Percentiles rank a stretch among this genome's conserved stretches.
These are phyloP conservation scores for Calycina herbarum DNA, from an alignment of 2,329 filamentous ascomycete genomes.

Conservation along the genomic window DNA sequence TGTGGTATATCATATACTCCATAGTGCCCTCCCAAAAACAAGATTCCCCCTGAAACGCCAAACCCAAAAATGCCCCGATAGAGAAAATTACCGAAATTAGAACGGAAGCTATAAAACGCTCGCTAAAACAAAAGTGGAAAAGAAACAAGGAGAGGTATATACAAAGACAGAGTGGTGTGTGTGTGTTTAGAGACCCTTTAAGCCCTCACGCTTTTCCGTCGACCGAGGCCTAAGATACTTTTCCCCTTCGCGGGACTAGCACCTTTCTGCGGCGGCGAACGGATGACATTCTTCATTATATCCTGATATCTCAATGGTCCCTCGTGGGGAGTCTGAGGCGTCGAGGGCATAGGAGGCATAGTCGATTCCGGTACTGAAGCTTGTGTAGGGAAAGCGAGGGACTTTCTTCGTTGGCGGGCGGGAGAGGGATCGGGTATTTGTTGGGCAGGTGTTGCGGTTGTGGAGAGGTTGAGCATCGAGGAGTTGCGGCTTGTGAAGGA, in stretches of 20 bases:
- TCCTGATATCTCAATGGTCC: conserved; percentile 26
- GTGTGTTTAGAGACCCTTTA: not conserved
- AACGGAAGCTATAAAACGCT: not conserved
- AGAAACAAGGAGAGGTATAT: conserved; percentile 4
- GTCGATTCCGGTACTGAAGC: not conserved
- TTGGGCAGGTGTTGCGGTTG: not conserved
- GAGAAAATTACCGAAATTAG: not conserved
- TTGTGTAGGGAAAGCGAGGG: conserved; percentile 11
- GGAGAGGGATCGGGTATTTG: not conserved
- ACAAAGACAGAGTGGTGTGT: not conserved
- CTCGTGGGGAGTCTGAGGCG: conserved; percentile 6
- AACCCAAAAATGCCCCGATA: not conserved
- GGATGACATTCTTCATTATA: conserved; percentile 24
- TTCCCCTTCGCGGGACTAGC: conserved; percentile 5
- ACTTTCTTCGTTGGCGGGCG: conserved; percentile 3
- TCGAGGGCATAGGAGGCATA: conserved; percentile 8
- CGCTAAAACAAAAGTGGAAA: conserved; percentile 23
- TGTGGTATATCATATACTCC: conserved; percentile 7
- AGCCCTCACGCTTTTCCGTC: conserved; percentile 26
- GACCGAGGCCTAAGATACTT: conserved; percentile 13
- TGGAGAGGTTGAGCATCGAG: conserved; percentile 11
- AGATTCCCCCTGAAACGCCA: not conserved
- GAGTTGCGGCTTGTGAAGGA: conserved; percentile 19
- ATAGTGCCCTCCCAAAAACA: not conserved
- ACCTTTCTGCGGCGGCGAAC: conserved; percentile 15